These are phyloP conservation scores for Eugenia klotzschiana DNA, from an alignment of 441 rosid species.

Conservation along the genomic window DNA sequence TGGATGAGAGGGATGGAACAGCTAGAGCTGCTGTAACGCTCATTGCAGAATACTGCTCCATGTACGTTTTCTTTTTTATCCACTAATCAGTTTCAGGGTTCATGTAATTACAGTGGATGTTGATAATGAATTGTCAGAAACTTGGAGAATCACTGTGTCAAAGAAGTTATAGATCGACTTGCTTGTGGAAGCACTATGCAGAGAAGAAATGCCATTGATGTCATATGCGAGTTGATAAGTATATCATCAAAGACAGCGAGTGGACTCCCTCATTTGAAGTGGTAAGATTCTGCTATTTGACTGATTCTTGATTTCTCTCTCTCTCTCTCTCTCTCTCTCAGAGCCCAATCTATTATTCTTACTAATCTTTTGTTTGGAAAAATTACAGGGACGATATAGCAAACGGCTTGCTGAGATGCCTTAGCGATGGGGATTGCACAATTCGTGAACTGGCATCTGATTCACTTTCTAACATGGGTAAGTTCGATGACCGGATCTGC, in stretches of 20 bases:
- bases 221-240: constrained; percentile 45
- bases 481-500: constrained; percentile 3
- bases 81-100: not conserved
- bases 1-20: constrained; percentile 77
- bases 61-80: constrained; percentile 26
- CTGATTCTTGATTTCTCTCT: constrained; percentile 11
- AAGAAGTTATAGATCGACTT: constrained; percentile 61
- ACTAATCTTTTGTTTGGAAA: not conserved
- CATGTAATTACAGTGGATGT: constrained; percentile 18
- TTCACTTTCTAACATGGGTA: constrained; percentile 60
- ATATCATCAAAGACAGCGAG: constrained; percentile 27
- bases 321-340: not conserved
- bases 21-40: constrained; percentile 67
- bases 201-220: constrained; percentile 72
- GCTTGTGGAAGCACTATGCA: constrained; percentile 50
- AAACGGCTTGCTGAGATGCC: constrained; percentile 43
- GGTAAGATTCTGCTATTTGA: constrained; percentile 25
- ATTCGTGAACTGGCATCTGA: constrained; percentile 39
- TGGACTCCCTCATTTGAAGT: constrained; percentile 31
- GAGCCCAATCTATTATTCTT: not conserved
- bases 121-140: constrained; percentile 33
- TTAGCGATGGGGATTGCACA: constrained; percentile 42
- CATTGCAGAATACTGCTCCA: constrained; percentile 63
- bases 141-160: constrained; percentile 35
- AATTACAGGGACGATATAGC: constrained; percentile 58